These are phyloP conservation scores for Myochromella boudieri DNA, from an alignment of 768 basidiomycete species.

Conservation along the genomic window DNA sequence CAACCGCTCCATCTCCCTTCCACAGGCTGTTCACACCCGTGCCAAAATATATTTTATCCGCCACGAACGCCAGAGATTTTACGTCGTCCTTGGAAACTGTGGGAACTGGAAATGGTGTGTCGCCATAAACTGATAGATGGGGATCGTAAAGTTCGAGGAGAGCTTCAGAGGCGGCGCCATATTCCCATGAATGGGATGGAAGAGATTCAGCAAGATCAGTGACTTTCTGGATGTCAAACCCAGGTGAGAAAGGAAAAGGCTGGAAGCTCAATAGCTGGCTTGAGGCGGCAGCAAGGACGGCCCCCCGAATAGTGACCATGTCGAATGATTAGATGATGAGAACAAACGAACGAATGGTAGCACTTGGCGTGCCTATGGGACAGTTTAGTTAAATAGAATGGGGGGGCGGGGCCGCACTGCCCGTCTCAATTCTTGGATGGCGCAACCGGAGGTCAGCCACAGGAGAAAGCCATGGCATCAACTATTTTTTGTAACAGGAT, in stretches of 20 bases:
- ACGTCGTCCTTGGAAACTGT: constrained; percentile 19
- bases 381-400: too few species aligned
- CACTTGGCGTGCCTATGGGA: too few species aligned
- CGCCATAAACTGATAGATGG: constrained; percentile 37
- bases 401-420: too few species aligned
- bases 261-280: neutral
- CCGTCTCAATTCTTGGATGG: too few species aligned
- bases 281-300: neutral
- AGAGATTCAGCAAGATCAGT: constrained; percentile 30
- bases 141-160: constrained; percentile 44
- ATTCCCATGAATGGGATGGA: constrained; percentile 50
- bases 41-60: constrained; percentile 35
- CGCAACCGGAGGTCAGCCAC: too few species aligned
- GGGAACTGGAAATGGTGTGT: constrained; percentile 33
- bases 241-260: constrained; percentile 33
- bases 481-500: too few species aligned
- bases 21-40: constrained; percentile 32
- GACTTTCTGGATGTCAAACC: constrained; percentile 36
- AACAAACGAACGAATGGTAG: too few species aligned
- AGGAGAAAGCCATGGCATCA: too few species aligned
- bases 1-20: constrained; percentile 40
- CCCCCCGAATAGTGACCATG: neutral
- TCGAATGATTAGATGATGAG: neutral
- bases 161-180: constrained; percentile 40
- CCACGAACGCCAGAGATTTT: constrained; percentile 36